Base-by-base conservation (phyloP, 2,329 filamentous ascomycete species). In the Botryosphaeria agaves region DNA sequence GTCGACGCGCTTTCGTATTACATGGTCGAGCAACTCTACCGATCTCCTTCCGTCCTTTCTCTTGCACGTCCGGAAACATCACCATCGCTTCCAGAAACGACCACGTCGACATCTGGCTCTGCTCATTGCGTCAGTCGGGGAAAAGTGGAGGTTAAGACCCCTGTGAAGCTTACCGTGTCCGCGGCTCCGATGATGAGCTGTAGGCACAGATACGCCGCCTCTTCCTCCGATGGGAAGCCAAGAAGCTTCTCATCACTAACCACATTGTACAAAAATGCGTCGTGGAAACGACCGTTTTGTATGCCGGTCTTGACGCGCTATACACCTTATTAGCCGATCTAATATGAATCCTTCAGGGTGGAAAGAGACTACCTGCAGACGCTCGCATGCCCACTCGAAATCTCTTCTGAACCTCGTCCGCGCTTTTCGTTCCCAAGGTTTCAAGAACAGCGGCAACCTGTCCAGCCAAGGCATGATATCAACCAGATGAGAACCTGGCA, bases 151-250 rank as follows among this genome's bases (percentile, higher is more conserved):
- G 14, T 7, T 7, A n/a, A 15, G 20, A 7, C 12, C 25, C 14
- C 14, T 6, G 11, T 12, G 25, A 26, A 12, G 14, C 25, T 26
- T 14, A 26, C 25, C 7, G 34, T 36, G 14, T 36, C 34, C 8
- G 34, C 34, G 7, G 34, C 34, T 3, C 32, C 32, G 12, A 36
- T 34, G 18, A 36, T 34, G 17, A 36, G 29, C 21, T 34, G 28
- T 8, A 36, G 19, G 5, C 26, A 23, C 2, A 36, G 21, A 17
- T 34, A 36, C n/a, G 34, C 34, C 8, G 34, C 34, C 25, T 36
- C 34, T 14, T 34, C 34, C 18, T 34, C 32, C 14, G 18, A 30
- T 7, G 18, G 14, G 16, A 36, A 31, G 16, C 34, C 34, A 14
- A 36, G 34, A n/a, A 31, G 29, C 26, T 36, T 34, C 17, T 32